Evolutionary conservation across 441 rosid genomes (phyloP).

Genomic region (Gossypium aridum): DNA sequence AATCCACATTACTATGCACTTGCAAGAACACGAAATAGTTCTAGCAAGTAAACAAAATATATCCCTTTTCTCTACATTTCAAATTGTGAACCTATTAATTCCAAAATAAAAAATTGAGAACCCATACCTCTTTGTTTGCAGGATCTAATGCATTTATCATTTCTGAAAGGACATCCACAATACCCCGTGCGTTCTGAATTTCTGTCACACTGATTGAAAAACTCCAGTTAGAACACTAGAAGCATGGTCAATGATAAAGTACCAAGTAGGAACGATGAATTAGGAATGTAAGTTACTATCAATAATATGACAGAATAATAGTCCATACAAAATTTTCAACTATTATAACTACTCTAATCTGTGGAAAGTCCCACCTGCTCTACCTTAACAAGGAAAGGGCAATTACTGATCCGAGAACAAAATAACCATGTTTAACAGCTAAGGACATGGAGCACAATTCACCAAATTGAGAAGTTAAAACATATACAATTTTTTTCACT

Average conservation of each 20-base stretch:
- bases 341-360: not conserved
- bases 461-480: slow-evolving; percentile 7
- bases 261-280: not conserved
- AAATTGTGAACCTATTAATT: slow-evolving; percentile 3
- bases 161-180: slow-evolving; percentile 95
- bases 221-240: slow-evolving; percentile 21
- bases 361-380: not conserved
- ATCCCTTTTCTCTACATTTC: slow-evolving; percentile 5
- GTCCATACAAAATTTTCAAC: not conserved
- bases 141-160: slow-evolving; percentile 96
- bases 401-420: not conserved
- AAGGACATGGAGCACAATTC: not conserved
- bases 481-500: not conserved
- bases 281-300: not conserved
- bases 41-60: slow-evolving; percentile 5
- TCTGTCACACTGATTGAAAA: slow-evolving; percentile 72
- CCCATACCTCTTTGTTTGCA: slow-evolving; percentile 75
- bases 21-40: not conserved
- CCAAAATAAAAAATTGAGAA: not conserved
- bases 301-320: not conserved
- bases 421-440: not conserved
- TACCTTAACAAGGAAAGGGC: not conserved
- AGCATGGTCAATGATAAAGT: not conserved
- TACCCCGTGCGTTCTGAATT: slow-evolving; percentile 96
- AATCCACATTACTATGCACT: not conserved